A percentile compares a stretch with the other conserved stretches of the same genome.
Evolutionary conservation across 1,284 basidiomycete genomes (phyloP).

Genomic region (Stygiomarasmius scandens): DNA sequence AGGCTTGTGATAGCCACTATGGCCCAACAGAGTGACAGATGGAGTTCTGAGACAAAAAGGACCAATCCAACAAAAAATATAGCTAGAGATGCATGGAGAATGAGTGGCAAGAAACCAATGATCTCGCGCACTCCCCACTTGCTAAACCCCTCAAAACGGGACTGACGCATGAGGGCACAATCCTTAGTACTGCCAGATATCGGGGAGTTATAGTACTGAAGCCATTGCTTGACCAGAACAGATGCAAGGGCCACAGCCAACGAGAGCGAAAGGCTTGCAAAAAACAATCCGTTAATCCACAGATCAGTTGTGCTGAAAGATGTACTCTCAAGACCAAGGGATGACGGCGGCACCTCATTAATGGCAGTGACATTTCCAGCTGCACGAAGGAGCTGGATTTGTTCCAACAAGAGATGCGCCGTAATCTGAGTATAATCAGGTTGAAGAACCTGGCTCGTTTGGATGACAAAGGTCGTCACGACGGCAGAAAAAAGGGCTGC

Average conservation of each 20-base stretch:
- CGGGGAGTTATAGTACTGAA: not conserved
- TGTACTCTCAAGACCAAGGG: not conserved
- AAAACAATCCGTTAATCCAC: slow-evolving; percentile 17
- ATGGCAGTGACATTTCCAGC: slow-evolving; percentile 1
- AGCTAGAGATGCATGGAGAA: slow-evolving; percentile 6
- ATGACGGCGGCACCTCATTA: slow-evolving; percentile 1
- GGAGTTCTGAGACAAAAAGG: slow-evolving; percentile 3
- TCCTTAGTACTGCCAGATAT: not conserved
- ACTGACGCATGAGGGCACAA: slow-evolving; percentile 1
- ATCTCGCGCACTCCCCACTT: not conserved
- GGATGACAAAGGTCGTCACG: slow-evolving; percentile 18
- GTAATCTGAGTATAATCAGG: slow-evolving; percentile 6
- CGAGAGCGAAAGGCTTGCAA: slow-evolving; percentile 5
- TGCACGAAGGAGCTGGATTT: slow-evolving; percentile 13
- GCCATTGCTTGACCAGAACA: slow-evolving; percentile 14
- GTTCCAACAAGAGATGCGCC: slow-evolving; percentile 11
- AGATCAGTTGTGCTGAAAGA: slow-evolving; percentile 3
- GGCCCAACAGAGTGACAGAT: not conserved
- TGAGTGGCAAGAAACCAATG: not conserved
- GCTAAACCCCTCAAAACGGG: not conserved
- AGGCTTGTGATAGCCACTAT: not conserved
- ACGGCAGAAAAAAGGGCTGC: slow-evolving; percentile 20
- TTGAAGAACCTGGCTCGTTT: slow-evolving; percentile 15
- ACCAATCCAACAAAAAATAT: slow-evolving; percentile 8
- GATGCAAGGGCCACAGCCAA: slow-evolving; percentile 4